Base-by-base conservation (phyloP, 2,329 filamentous ascomycete species). In the Atkinsonella hypoxylon region DNA sequence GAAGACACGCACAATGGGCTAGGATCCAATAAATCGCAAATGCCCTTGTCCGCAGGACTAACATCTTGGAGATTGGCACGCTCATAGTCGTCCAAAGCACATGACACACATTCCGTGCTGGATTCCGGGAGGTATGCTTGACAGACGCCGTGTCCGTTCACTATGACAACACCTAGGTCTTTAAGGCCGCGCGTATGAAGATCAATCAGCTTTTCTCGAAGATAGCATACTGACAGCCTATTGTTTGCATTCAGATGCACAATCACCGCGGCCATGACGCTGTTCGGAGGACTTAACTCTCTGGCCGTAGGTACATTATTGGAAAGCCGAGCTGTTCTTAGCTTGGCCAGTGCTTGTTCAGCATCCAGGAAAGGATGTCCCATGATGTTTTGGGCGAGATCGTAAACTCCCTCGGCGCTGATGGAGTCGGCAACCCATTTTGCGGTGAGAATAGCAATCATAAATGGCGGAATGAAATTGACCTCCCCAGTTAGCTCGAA, bases 401-500 rank as follows among this genome's bases (percentile, higher is more conserved):
- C 77, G 56, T 81, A 82, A 1, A 81, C 75, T 20, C 75, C 66
- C 54, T 79, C 74, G 22, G 63, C 62, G 45, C 72, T 73, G 17
- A 81, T 67, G 3, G 69, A 66, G 58, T 81, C 77, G 1, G 77
- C 77, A 6, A 74, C 70, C 76, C 76, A 81, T 61, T 81, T 81
- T 0, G 77, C 75, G 0, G 78, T 70, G 6, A 81, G 66, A 51
- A 81, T 81, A 7, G 77, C 76, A 20, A 79, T 70, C 76, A 80
- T 81, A 54, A 78, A 73, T 11, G 78, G 76, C 1, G 79, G 65
- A 10, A 77, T 71, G 59, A 78, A 80, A 53, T 77, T 72, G 8
- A 80, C 69, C 56, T 79, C 76, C 39, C 78, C 77, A 0, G 77
- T 81, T 8, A 81, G 67, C 59, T 78, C 77, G 60, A 81, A 80